Base-by-base conservation (phyloP, 306 rosid species). In the Betula pendula region DNA sequence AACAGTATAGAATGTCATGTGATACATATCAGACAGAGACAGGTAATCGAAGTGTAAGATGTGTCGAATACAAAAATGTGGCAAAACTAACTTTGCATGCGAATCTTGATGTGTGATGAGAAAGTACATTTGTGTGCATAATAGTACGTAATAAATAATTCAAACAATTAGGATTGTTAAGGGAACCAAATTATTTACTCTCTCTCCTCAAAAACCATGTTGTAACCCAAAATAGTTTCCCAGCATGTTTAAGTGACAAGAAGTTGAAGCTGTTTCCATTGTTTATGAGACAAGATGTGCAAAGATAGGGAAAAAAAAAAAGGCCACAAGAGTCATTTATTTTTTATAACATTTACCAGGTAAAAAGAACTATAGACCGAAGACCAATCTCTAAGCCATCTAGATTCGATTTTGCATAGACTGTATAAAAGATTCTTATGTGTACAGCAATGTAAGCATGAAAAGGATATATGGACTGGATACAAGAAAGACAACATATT, bases 401-500 rank as follows among this genome's bases (percentile, higher is more conserved):
- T 47, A 60, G 77, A 43, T 77, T 55, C 12, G 16, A 70, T 50
- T 38, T 75, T 75, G 63, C 24, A 22, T n/a, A 22, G 60, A 55
- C 44, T 68, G 68, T 71, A 42, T 49, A 51, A 25, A 22, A 56
- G 16, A 13, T 11, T 56, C 17, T 52, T 48, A 42, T 73, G 58
- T 73, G 14, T 45, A 42, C 17, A 60, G 53, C 6, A 50, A 45
- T 52, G 31, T 52, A 56, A 65, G 58, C 75, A 74, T 78, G 70
- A 88, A 80, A 80, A 69, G 74, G 75, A 82, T 75, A 80, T 75
- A 8, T 7, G 0, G 20, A 47, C n/a, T 65, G 82, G 81, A 85
- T 88, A 85, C 92, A 58, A 88, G 89, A 58, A 88, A 88, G 72
- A 88, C 88, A 68, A 92, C 96, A 70, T 82, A 94, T 62, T 85